phyloP scores from a whole-genome alignment of 148 eudicot species.

The Simmondsia chinensis region DNA sequence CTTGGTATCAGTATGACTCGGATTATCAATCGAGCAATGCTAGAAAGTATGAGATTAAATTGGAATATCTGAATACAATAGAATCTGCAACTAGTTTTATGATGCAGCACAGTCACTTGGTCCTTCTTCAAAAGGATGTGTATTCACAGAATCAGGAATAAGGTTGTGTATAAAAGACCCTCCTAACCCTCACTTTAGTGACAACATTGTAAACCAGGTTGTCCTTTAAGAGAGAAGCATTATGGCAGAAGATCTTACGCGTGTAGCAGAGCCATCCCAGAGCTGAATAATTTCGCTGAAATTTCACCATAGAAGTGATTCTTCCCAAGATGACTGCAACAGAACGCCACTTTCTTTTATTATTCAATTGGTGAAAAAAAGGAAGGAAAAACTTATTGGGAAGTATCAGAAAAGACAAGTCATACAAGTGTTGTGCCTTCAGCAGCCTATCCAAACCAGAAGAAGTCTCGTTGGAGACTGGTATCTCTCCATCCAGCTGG shows the following conservation, averaged over 20 bases:
- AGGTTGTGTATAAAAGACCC: no score
- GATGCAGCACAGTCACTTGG: no score
- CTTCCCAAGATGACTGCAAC: conserved; percentile 24
- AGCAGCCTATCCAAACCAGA: conserved; percentile 66
- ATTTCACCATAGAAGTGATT: conserved; percentile 24
- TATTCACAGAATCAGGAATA: no score
- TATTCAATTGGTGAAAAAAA: not conserved
- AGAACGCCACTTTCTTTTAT: not conserved
- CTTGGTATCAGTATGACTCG: no score
- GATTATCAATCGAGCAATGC: no score
- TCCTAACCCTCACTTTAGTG: no score
- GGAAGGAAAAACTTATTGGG: not conserved
- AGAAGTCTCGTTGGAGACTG: conserved; percentile 39
- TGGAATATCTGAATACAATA: no score
- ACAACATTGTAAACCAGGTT: no score
- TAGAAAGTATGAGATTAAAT: no score
- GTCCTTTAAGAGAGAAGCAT: no score
- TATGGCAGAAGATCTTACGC: conserved; percentile 13
- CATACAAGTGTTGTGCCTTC: conserved; percentile 29
- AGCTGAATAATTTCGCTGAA: conserved; percentile 20
- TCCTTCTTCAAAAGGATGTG: no score
- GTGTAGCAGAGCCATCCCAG: conserved; percentile 18
- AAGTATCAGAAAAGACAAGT: conserved; percentile 5
- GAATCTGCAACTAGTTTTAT: no score
- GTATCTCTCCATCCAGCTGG: conserved; percentile 44